Base-by-base conservation (phyloP, 331 rosid species). In the Quercus phellos region DNA sequence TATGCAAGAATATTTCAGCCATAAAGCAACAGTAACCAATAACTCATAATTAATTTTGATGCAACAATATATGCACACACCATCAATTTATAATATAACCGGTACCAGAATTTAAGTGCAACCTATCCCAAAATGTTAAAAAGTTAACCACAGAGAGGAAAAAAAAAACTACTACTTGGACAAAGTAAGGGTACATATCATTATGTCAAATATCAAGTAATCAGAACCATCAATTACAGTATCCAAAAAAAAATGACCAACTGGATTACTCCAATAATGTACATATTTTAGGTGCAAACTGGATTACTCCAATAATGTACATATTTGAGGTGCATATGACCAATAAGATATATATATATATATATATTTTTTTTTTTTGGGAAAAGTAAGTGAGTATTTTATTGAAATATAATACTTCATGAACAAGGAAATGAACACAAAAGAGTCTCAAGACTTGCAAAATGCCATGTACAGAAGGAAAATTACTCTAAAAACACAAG, bases 1-100 rank as follows among this genome's bases (percentile, higher is more conserved):
- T 82, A 73, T 58, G 68, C 35, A 46, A 79, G 73, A 38, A 43
- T 66, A 50, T 43, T 55, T 42, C 26, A 71, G 60, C 17, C 30
- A 72, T 4, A 12, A 38, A 71, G 50, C 17, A 19, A 13, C 30
- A 42, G 26, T n/a, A 34, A 56, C 64, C 24, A 4, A 56, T 21
- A 46, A 46, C 53, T 46, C 53, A 9, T 42, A 10, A 12, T 46
- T 9, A 46, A 46, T 46, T 46, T 46, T 46, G 53, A 46, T 46
- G 17, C 53, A 46, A 13, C 53, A 46, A 46, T 9, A 3, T 46
- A 46, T 46, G 53, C 53, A 46, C 53, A 46, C 53, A 46, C 16
- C 16, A 46, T 46, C 17, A 46, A 46, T 46, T 46, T 46, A 46
- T 10, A 46, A 10, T 46, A 12, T 46, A 46, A 46, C 53, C 16